Conservation (phyloP, 768 basidiomycete species). For the Hericium coralloides region DNA sequence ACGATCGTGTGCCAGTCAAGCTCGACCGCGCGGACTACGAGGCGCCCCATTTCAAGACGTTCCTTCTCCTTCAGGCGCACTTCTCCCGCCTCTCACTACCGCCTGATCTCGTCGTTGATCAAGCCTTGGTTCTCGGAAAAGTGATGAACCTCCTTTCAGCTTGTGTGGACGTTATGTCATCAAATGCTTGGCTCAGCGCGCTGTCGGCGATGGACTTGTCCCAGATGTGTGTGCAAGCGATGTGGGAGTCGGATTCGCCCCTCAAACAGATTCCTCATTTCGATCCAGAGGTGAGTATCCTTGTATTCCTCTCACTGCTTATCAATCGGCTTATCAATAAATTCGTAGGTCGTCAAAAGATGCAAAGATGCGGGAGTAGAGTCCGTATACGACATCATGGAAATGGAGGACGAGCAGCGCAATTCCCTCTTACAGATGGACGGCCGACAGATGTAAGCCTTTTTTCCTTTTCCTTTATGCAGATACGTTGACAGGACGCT, state of each 20-base stretch:
- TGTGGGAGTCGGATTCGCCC: slow-evolving; percentile 97
- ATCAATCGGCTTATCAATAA: not conserved
- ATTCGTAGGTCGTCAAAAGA: slow-evolving; percentile 59
- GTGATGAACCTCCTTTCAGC: slow-evolving; percentile 87
- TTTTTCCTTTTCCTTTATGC: not conserved
- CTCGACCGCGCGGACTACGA: slow-evolving; percentile 78
- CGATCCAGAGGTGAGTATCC: slow-evolving; percentile 61
- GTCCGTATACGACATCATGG: slow-evolving; percentile 96
- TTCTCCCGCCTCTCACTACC: slow-evolving; percentile 91
- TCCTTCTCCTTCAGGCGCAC: slow-evolving; percentile 93
- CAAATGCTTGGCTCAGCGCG: slow-evolving; percentile 91
- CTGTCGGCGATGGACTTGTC: slow-evolving; percentile 95
- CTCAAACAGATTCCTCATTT: slow-evolving; percentile 97
- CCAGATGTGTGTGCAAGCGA: slow-evolving; percentile 97
- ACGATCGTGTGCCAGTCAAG: slow-evolving; percentile 96
- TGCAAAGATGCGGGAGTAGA: slow-evolving; percentile 79
- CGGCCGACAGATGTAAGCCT: slow-evolving; percentile 71
- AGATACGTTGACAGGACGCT: slow-evolving; percentile 5
- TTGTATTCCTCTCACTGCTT: not conserved
- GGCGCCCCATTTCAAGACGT: slow-evolving; percentile 96
- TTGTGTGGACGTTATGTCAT: slow-evolving; percentile 97
- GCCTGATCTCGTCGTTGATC: slow-evolving; percentile 90
- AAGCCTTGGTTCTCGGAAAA: slow-evolving; percentile 79
- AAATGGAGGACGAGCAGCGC: slow-evolving; percentile 91
- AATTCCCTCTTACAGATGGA: slow-evolving; percentile 80